Base-by-base conservation (phyloP, 176 grass and related monocot species). In the Oropetium thomaeum region DNA sequence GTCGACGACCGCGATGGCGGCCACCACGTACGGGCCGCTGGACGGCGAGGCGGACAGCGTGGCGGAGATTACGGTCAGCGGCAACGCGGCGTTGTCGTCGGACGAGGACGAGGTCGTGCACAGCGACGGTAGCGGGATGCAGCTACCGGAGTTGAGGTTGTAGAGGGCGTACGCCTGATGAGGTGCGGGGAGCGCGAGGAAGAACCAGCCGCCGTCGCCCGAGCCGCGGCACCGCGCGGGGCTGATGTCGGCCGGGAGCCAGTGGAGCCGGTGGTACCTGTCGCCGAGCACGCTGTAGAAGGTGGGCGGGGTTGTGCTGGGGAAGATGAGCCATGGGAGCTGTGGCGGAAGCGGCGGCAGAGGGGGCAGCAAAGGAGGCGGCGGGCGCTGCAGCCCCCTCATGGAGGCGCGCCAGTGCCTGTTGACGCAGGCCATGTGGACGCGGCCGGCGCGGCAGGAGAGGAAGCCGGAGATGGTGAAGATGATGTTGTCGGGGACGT, bases 241-340 rank as follows among this genome's bases (percentile, higher is more conserved):
- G 67, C 73, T 67, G 73, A 77, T 52, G 74, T 67, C 68, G 27
- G 20, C 33, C 20, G 85, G 80, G 74, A 87, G 68, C 39, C 19
- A 2, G 59, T 10, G 1, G 58, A 74, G 72, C 1, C 13, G 9
- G 66, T 73, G 63, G 33, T 13, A 17, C 47, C 14, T 23, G 68
- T 42, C 0, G n/a, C 23, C 17, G 68, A 79, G 52, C 51, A 10
- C 6, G 69, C 61, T 83, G 67, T 69, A 87, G 74, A 87, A 83
- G 74, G 41, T 25, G 34, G 71, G 85, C 73, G 53, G 11, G 13
- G 33, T 4, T 22, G 85, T 22, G 85, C 14, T 35, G 39, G 85
- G 85, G 74, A 87, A 67, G 74, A 83, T 73, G 60, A 83, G 68
- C 39, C 68, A 87, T 26, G 80, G 80, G 45, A 87, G 80, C 74